Evolutionary conservation across 495 filamentous ascomycete genomes (phyloP), one percentile per base, ranked within the genome.

Genomic region (Talaromyces borbonicus): DNA sequence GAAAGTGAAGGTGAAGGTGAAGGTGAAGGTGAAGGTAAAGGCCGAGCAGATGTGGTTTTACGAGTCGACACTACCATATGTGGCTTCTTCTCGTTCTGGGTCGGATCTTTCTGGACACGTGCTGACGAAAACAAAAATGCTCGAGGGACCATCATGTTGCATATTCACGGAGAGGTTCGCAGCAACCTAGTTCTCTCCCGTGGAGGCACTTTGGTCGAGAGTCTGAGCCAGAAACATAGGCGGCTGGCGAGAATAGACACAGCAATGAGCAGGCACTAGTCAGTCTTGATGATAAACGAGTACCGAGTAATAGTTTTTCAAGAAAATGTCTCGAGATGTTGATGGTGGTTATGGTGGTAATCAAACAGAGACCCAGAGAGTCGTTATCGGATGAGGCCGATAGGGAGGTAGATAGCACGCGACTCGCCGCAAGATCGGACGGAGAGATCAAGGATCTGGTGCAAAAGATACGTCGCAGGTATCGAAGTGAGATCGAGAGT

Each of bases 161-260:
- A 41, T 26, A 29, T 38, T 12, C 46, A 37, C 31, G 19, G 5
- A 46, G 38, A 43, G 20, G 45, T 49, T 46, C n/a, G 46, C 47
- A 46, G 30, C 43, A 49, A 48, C 48, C 50, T 53, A 52, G n/a
- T n/a, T n/a, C n/a, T 16, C 50, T 59, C 68, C 68, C 50, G 68
- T 63, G 25, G 65, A 70, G 61, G 66, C 68, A 61, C 66, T 72
- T 54, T 69, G 68, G 47, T 72, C 68, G 53, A 70, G 66, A 6
- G 42, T 57, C 54, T 70, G 68, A 31, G 48, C 65, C 56, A 72
- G 65, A 65, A 68, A 72, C 68, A 72, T 72, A 55, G 46, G 30
- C 19, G 37, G 16, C 23, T 33, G 43, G 30, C 36, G 43, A 29
- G 14, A 5, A 46, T 7, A n/a, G n/a, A n/a, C n/a, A n/a, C n/a